phyloP scores from a whole-genome alignment of 1,139 yeast species.

The Protomyces gravidus region DNA sequence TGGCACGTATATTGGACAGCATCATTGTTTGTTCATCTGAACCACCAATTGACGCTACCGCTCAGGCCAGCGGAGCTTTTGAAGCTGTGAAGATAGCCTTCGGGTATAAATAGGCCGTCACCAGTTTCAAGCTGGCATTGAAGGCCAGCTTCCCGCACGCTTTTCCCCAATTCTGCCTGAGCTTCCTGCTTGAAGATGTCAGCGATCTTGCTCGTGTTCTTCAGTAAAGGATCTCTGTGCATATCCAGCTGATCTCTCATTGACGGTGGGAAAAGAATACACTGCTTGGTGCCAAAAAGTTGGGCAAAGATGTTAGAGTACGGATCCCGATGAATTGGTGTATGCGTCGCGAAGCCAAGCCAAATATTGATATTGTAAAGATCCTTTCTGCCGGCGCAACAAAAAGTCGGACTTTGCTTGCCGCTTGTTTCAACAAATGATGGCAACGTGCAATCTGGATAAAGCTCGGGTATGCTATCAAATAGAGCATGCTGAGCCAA shows the following conservation, averaged over 20 bases:
- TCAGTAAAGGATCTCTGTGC: constrained; percentile 10
- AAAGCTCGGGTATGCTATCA: constrained; percentile 18
- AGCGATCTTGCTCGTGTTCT: constrained; percentile 15
- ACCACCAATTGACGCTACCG: constrained; percentile 26
- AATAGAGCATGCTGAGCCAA: constrained; percentile 25
- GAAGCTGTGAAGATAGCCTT: constrained; percentile 26
- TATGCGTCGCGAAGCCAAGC: constrained; percentile 19
- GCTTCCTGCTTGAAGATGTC: constrained; percentile 4
- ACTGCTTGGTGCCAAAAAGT: constrained; percentile 3
- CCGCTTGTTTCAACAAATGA: constrained; percentile 1
- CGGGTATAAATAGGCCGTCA: constrained; percentile 19
- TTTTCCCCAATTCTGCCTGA: neutral
- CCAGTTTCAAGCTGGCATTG: constrained; percentile 9
- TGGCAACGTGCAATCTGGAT: constrained; percentile 7
- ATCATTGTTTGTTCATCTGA: constrained; percentile 3
- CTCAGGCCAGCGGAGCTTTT: constrained; percentile 12
- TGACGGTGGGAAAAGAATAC: constrained; percentile 7
- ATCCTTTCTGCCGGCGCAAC: constrained; percentile 3
- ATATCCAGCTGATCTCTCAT: neutral
- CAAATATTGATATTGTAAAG: constrained; percentile 24
- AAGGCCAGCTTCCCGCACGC: neutral
- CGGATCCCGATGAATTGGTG: constrained; percentile 24
- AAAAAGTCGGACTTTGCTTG: neutral
- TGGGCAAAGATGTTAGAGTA: constrained; percentile 21
- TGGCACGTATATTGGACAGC: too few relatives aligned